These are phyloP conservation scores for sweet orange (Citrus sinensis) DNA, from an alignment of 345 rosid genomes.

Conservation along the genomic window DNA sequence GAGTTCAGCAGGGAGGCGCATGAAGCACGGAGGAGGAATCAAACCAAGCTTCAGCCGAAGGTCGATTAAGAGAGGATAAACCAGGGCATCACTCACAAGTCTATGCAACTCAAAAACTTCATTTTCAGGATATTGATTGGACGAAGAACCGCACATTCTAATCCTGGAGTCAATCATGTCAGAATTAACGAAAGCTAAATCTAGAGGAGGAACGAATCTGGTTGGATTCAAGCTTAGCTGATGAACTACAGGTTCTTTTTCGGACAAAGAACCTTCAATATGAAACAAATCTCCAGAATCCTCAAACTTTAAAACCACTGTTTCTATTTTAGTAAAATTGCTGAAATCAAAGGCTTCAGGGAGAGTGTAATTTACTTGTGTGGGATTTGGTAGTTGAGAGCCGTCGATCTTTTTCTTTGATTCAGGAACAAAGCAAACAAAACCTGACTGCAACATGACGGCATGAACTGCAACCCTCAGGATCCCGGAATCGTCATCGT, in stretches of 20 bases:
- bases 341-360: constrained; percentile 3
- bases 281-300: constrained; percentile 1
- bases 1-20: constrained; percentile 15
- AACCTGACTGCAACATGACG: constrained; percentile 18
- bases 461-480: constrained; percentile 15
- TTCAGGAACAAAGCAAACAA: constrained; percentile 16
- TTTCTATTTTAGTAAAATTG: background rate
- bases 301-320: constrained; percentile 8
- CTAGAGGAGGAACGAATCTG: constrained; percentile 1
- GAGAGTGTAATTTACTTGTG: constrained; percentile 5
- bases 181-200: background rate
- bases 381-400: background rate
- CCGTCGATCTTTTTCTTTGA: background rate
- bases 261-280: background rate
- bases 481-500: background rate
- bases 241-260: background rate
- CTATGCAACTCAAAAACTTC: constrained; percentile 20
- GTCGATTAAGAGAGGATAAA: constrained; percentile 15
- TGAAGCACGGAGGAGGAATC: constrained; percentile 15
- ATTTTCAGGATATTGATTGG: background rate
- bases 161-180: constrained; percentile 9
- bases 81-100: constrained; percentile 22
- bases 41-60: constrained; percentile 15
- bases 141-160: background rate
- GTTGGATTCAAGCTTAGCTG: constrained; percentile 10